phyloP scores from a whole-genome alignment of 2,329 filamentous ascomycete species.

The Fusarium begoniae region DNA sequence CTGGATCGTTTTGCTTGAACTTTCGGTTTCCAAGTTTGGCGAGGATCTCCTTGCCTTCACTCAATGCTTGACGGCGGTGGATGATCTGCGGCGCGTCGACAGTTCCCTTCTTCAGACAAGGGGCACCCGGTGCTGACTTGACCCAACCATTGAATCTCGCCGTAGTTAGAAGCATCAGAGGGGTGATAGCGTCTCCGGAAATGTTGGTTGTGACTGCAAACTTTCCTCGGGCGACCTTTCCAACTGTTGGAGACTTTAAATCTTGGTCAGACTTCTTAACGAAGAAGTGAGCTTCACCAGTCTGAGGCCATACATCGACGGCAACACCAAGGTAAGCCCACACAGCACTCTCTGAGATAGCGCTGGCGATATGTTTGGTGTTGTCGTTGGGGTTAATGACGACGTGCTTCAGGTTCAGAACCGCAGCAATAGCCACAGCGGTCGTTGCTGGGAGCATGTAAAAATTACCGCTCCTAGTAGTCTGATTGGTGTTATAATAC shows the following conservation, averaged over 20 bases:
- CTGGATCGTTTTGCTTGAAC: background rate
- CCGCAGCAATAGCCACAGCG: background rate
- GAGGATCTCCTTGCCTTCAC: background rate
- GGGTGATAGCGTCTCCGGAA: background rate
- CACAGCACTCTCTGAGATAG: background rate
- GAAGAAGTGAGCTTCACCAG: background rate
- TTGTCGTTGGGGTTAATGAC: background rate
- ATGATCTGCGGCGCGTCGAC: background rate
- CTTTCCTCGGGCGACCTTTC: background rate
- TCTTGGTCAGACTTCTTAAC: background rate
- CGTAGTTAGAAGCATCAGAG: background rate
- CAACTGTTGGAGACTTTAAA: background rate
- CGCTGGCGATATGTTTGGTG: background rate
- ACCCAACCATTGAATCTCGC: background rate
- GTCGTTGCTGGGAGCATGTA: background rate
- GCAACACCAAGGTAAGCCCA: slow-evolving; percentile 3
- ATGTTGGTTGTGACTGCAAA: background rate
- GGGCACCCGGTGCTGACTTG: background rate
- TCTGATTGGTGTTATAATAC: background rate
- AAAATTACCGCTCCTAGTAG: background rate
- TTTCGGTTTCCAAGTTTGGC: slow-evolving; percentile 3
- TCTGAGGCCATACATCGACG: background rate
- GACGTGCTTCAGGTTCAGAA: background rate
- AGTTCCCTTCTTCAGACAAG: background rate
- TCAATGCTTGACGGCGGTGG: background rate